Conservation (phyloP, 306 rosid species). For the Abrus pulchellus region DNA sequence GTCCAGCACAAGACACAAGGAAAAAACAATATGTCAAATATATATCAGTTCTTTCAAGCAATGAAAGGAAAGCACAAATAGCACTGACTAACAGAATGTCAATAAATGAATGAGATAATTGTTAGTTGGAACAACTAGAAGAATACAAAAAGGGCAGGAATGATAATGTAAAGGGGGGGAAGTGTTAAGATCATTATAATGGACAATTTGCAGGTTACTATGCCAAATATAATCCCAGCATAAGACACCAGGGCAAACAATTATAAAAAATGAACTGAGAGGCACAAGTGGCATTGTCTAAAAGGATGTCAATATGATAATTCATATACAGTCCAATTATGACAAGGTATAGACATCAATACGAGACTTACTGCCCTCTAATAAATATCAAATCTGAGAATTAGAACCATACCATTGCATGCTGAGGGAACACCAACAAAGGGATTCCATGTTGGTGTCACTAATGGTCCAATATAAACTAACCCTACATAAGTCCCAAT, state of each 20-base stretch:
- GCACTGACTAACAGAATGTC: no score
- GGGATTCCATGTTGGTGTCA: constrained; percentile 84
- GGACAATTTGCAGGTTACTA: not conserved
- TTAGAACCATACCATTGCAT: constrained; percentile 91
- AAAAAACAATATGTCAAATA: no score
- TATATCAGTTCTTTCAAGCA: no score
- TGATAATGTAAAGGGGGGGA: not conserved
- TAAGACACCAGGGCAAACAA: not conserved
- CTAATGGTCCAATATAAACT: constrained; percentile 82
- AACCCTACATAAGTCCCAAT: constrained; percentile 92
- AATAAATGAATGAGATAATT: no score
- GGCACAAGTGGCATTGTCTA: constrained; percentile 24
- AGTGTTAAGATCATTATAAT: not conserved
- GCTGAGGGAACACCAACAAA: constrained; percentile 95
- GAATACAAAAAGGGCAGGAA: not conserved
- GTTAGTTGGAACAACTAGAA: not conserved
- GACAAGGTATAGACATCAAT: constrained; percentile 45
- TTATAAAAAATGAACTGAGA: not conserved
- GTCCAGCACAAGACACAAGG: not conserved
- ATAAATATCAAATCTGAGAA: constrained; percentile 68
- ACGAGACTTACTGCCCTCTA: constrained; percentile 63
- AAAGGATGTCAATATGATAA: constrained; percentile 13
- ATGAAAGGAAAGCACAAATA: no score
- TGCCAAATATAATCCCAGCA: not conserved
- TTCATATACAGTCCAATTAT: constrained; percentile 34